Evolutionary conservation across 2,329 filamentous ascomycete species (phyloP), one percentile per base, ranked within the genome.

Genomic region (Neocucurbitaria cava): DNA sequence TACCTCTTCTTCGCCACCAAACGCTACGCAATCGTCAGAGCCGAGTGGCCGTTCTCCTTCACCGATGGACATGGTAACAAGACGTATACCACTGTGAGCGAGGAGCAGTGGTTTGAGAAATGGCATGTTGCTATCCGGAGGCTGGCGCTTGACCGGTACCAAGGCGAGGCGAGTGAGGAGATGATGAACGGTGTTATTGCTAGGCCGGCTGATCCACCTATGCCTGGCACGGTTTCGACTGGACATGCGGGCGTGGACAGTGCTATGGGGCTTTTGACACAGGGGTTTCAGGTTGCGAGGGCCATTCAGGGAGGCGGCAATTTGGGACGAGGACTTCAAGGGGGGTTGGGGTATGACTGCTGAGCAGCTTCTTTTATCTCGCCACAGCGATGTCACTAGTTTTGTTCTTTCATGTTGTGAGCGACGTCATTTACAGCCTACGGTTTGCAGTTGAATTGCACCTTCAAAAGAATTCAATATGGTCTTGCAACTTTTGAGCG

Each of bases 1-100:
- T 83, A 84, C 52, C 79, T 92, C 11, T 87, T 85, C 75, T 82
- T 91, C 69, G 76, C 82, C 17, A 92, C 89, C 1, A 86, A 84
- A 68, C 81, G 84, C 44, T 92, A 87, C 76, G 83, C 88, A 59
- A 86, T 90, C 2, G 82, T 85, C 3, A 78, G 80, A 20, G 82
- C 83, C 0, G 80, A 87, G 30, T 92, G 88, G 87, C 73, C 78
- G 1, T 87, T 82, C 61, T 84, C 82, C 3, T 65, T 70, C 3
- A 58, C 66, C 9, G 69, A 70, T 24, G 60, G 54, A 2, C 49
- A 72, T 23, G 79, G 66, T 3, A 48, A 49, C 15, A 82, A 76
- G 59, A 70, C 75, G 21, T 89, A 86, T 63, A 81, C 83, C 0
- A 75, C 74, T 1, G 60, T 81, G 15, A 77, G 70, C 26, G 82